Conservation (phyloP, 768 basidiomycete genomes). For the Astraeus odoratus region DNA sequence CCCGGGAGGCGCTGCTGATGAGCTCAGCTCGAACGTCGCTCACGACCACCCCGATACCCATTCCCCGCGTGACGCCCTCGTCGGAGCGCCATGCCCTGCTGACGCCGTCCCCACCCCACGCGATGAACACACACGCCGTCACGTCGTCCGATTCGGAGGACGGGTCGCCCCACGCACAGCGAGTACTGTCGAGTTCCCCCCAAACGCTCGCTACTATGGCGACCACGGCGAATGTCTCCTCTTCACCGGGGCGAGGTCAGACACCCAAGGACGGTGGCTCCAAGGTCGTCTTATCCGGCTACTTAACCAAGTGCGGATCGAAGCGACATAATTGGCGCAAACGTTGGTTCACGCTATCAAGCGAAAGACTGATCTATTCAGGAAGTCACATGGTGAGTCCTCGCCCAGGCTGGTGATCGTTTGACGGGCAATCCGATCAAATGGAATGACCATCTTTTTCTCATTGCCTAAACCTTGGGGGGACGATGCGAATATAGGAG, state of each 20-base stretch:
- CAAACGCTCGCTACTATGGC: constrained; percentile 20
- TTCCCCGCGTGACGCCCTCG: constrained; percentile 32
- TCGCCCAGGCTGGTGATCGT: constrained; percentile 1
- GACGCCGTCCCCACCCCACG: constrained; percentile 44
- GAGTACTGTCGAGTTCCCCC: constrained; percentile 38
- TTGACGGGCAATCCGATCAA: constrained; percentile 4
- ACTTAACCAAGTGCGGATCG: constrained; percentile 93
- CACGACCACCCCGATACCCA: constrained; percentile 45
- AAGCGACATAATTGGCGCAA: constrained; percentile 95
- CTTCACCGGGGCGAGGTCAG: constrained; percentile 39
- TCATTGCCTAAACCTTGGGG: not conserved
- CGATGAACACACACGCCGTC: constrained; percentile 38
- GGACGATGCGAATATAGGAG: constrained; percentile 3
- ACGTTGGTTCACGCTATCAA: constrained; percentile 92
- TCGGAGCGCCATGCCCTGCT: constrained; percentile 27
- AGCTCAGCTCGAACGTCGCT: constrained; percentile 54
- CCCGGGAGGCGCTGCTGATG: constrained; percentile 56
- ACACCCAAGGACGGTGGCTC: constrained; percentile 47
- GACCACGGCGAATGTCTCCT: constrained; percentile 7
- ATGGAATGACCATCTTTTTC: not conserved
- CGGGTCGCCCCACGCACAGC: constrained; percentile 41
- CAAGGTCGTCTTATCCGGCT: constrained; percentile 81
- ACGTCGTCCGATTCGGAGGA: constrained; percentile 83
- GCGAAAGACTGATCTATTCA: constrained; percentile 81
- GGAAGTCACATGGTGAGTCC: constrained; percentile 91